Conservation (phyloP, 2,329 filamentous ascomycete species). For the Pestalotiopsis sp. region DNA sequence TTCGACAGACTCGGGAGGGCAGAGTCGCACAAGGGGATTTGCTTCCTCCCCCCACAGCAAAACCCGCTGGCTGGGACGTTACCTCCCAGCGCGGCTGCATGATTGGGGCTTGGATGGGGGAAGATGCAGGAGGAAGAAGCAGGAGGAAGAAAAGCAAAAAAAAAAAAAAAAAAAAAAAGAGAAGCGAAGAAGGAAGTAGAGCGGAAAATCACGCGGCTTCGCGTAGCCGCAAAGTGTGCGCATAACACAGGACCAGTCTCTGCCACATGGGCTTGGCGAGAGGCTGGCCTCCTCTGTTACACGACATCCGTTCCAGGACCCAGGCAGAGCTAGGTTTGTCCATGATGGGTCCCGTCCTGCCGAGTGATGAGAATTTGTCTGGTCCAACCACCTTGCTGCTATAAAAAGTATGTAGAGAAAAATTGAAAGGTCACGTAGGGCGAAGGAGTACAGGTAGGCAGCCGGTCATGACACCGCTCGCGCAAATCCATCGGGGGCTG, state of each 20-base stretch:
- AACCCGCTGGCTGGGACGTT: background rate
- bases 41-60: background rate
- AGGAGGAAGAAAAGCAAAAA: background rate
- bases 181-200: background rate
- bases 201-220: background rate
- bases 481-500: too few species aligned
- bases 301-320: background rate
- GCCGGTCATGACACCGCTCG: too few species aligned
- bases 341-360: background rate
- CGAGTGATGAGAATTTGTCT: background rate
- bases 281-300: background rate
- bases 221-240: background rate
- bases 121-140: background rate
- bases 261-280: background rate
- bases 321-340: background rate
- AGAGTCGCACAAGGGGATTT: too few species aligned
- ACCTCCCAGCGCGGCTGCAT: too few species aligned
- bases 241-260: background rate
- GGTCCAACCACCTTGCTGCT: too few species aligned
- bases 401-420: too few species aligned
- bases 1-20: too few species aligned
- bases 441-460: too few species aligned
- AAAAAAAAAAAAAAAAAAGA: background rate
- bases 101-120: too few species aligned
- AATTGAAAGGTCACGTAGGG: too few species aligned